phyloP scores from a whole-genome alignment of 306 rosid genomes.

The Quercus glauca region DNA sequence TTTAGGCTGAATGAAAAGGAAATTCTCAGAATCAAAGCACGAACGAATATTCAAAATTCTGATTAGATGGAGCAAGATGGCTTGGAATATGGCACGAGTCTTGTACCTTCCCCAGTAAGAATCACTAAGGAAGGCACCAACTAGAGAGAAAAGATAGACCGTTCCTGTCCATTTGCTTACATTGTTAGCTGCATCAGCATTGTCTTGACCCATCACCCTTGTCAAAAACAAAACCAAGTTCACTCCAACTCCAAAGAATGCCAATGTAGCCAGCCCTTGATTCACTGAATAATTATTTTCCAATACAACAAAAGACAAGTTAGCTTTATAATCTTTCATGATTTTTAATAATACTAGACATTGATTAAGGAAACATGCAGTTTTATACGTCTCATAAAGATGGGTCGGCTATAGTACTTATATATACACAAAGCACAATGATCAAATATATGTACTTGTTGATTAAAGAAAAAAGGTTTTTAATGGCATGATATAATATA shows the following conservation, averaged over 20 bases:
- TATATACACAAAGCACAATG: too few species aligned
- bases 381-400: not conserved
- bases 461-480: not conserved
- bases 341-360: not conserved
- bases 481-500: not conserved
- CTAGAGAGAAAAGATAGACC: slow-evolving; percentile 73
- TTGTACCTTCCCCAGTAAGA: slow-evolving; percentile 76
- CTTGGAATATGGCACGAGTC: slow-evolving; percentile 68
- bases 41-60: too few species aligned
- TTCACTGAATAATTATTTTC: slow-evolving; percentile 39
- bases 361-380: not conserved
- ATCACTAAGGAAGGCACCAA: slow-evolving; percentile 85
- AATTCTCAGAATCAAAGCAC: too few species aligned
- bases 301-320: not conserved
- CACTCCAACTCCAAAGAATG: slow-evolving; percentile 84
- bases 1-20: too few species aligned
- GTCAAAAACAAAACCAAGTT: slow-evolving; percentile 72
- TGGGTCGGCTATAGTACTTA: too few species aligned
- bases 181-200: slow-evolving; percentile 71
- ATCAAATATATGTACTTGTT: too few species aligned
- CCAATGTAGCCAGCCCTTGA: slow-evolving; percentile 79
- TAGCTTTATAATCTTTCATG: too few species aligned
- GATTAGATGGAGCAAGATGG: slow-evolving; percentile 26
- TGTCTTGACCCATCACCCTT: slow-evolving; percentile 67
- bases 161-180: slow-evolving; percentile 88